Evolutionary conservation across 371 early-diverging fungal species (phyloP).

Genomic region (Mortierella polycephala): DNA sequence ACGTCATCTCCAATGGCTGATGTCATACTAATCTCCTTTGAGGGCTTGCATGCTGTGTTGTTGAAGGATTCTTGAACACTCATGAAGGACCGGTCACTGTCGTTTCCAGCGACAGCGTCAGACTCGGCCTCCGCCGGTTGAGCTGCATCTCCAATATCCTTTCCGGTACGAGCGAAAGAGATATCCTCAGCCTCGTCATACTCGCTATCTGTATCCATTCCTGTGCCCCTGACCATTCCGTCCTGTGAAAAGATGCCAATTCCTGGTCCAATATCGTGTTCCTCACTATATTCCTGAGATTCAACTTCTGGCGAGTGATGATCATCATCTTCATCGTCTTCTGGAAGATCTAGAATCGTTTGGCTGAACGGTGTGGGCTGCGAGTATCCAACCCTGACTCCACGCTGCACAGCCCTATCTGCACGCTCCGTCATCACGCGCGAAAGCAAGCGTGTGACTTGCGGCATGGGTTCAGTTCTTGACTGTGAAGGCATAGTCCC

Average conservation of each 20-base stretch:
- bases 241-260: constrained; percentile 54
- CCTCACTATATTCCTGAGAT: constrained; percentile 14
- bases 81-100: constrained; percentile 48
- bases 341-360: constrained; percentile 33
- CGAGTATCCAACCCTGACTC: constrained; percentile 39
- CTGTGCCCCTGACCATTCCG: constrained; percentile 45
- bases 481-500: constrained; percentile 26
- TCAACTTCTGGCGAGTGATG: constrained; percentile 21
- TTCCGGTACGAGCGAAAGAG: constrained; percentile 10
- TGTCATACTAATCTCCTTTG: constrained; percentile 7
- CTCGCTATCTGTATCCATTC: constrained; percentile 47
- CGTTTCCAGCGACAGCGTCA: constrained; percentile 24
- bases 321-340: constrained; percentile 24
- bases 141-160: background rate
- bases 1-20: constrained; percentile 9
- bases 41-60: background rate
- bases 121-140: constrained; percentile 5
- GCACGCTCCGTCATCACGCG: constrained; percentile 48
- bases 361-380: constrained; percentile 41
- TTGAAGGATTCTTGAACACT: constrained; percentile 43
- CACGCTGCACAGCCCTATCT: constrained; percentile 37
- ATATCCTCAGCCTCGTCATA: constrained; percentile 16
- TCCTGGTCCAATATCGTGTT: constrained; percentile 27
- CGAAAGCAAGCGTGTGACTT: constrained; percentile 22
- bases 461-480: constrained; percentile 17